phyloP scores from a whole-genome alignment of 2,329 filamentous ascomycete genomes.

The Alternaria incomplexa region DNA sequence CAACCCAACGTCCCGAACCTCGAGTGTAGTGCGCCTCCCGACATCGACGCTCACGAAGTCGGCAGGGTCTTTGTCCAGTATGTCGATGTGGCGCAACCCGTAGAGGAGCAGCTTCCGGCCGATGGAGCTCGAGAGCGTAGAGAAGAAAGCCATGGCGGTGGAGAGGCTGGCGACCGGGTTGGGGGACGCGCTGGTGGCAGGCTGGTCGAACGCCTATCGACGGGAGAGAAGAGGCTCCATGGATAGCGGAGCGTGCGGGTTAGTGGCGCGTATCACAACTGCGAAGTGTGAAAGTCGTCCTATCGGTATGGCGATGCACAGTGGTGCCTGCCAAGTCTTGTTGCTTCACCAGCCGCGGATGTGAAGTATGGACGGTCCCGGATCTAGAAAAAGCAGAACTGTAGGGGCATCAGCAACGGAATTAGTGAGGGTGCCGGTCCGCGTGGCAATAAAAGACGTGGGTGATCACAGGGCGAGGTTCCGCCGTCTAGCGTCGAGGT shows the following conservation, averaged over 20 bases:
- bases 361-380: not conserved
- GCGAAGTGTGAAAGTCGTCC: slow-evolving; percentile 4
- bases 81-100: slow-evolving; percentile 79
- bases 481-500: slow-evolving; percentile 20
- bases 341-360: slow-evolving; percentile 1
- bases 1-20: slow-evolving; percentile 85
- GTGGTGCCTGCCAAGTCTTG: slow-evolving; percentile 14
- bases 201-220: slow-evolving; percentile 39
- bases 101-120: slow-evolving; percentile 90
- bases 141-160: slow-evolving; percentile 66
- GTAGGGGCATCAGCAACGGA: slow-evolving; percentile 6
- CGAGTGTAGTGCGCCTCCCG: slow-evolving; percentile 81
- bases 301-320: not conserved
- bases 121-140: slow-evolving; percentile 74
- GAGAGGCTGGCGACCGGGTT: slow-evolving; percentile 14
- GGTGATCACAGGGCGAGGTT: slow-evolving; percentile 10
- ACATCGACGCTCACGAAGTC: slow-evolving; percentile 86
- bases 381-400: not conserved
- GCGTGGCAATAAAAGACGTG: not conserved
- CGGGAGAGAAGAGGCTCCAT: slow-evolving; percentile 35
- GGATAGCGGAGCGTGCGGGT: slow-evolving; percentile 17
- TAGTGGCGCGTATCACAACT: slow-evolving; percentile 1
- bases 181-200: slow-evolving; percentile 16
- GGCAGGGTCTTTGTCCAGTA: slow-evolving; percentile 85
- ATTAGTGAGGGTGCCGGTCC: not conserved